A percentile compares a stretch with the other conserved stretches of the same genome.
Conservation (phyloP, 2,329 filamentous ascomycete species). For the Aspergillus bombycis region DNA sequence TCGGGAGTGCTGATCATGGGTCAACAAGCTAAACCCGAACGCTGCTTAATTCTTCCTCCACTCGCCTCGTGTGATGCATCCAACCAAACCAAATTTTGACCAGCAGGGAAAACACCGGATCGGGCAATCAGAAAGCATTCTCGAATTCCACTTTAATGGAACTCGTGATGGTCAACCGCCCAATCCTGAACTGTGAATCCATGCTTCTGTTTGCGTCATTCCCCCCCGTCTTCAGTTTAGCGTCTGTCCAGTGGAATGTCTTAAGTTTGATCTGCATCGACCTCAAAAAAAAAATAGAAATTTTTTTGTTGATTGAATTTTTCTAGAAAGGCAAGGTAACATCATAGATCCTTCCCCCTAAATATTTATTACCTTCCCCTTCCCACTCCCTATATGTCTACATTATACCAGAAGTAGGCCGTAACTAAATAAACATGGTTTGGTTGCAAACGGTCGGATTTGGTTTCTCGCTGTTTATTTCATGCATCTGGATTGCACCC, state of each 20-base stretch:
- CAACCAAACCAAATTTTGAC: not conserved
- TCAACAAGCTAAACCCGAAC: not conserved
- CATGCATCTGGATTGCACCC: not conserved
- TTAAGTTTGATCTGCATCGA: not conserved
- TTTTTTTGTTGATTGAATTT: not conserved
- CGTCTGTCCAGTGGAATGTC: constrained; percentile 13
- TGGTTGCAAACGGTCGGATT: not conserved
- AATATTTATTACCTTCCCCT: not conserved
- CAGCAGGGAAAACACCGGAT: constrained; percentile 3
- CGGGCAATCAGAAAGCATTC: constrained; percentile 10
- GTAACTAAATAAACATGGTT: not conserved
- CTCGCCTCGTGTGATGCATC: not conserved
- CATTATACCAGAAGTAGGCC: not conserved
- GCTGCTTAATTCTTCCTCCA: constrained; percentile 2
- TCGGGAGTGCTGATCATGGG: not conserved
- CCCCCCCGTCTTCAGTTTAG: constrained; percentile 16
- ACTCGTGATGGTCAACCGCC: too few species aligned
- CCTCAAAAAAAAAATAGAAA: not conserved
- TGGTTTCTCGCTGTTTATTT: not conserved
- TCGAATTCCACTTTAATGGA: not conserved
- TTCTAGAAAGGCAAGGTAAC: not conserved
- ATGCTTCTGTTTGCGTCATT: constrained; percentile 16
- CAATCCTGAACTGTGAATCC: too few species aligned
- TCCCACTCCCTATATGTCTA: too few species aligned
- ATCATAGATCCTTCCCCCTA: not conserved